These are phyloP conservation scores for Exophiala bonariae DNA, from an alignment of 2,329 filamentous ascomycete genomes.

Conservation along the genomic window DNA sequence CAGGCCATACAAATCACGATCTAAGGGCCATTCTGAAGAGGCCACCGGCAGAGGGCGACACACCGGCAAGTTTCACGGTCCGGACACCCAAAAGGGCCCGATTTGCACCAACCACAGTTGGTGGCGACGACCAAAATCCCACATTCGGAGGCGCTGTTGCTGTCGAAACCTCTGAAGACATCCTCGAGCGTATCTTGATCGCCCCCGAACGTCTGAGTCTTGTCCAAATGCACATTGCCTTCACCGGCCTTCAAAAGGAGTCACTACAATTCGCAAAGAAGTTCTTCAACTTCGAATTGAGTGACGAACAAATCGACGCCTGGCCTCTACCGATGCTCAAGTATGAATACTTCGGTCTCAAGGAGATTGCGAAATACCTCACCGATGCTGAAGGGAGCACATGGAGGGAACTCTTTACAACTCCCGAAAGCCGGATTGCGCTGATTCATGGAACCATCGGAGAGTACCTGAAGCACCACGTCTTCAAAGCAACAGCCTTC, in stretches of 20 bases:
- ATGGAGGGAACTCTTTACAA: slow-evolving; percentile 26
- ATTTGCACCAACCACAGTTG: too few relatives aligned
- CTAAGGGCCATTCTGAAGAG: too few relatives aligned
- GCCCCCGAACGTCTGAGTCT: slow-evolving; percentile 10
- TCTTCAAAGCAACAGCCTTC: slow-evolving; percentile 25
- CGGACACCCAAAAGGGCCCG: too few relatives aligned
- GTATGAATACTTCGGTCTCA: slow-evolving; percentile 9
- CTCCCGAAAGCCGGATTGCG: slow-evolving; percentile 14
- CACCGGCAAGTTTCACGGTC: too few relatives aligned
- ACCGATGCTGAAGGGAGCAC: slow-evolving; percentile 17
- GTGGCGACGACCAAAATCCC: too few relatives aligned
- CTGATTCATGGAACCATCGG: slow-evolving; percentile 23
- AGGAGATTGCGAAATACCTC: slow-evolving; percentile 12
- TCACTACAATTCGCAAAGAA: slow-evolving; percentile 11
- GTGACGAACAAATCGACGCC: slow-evolving; percentile 6
- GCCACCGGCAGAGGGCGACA: too few relatives aligned
- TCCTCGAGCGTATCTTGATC: neutral
- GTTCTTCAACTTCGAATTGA: slow-evolving; percentile 21
- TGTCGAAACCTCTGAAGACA: too few relatives aligned
- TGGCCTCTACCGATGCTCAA: slow-evolving; percentile 20
- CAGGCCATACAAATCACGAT: too few relatives aligned
- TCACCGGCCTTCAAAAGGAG: slow-evolving; percentile 18
- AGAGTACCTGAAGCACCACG: slow-evolving; percentile 19
- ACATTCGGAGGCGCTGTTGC: too few relatives aligned
- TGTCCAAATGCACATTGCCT: slow-evolving; percentile 17